These are phyloP conservation scores for Colletotrichum liaoningense DNA, from an alignment of 2,329 filamentous ascomycete species.

Conservation along the genomic window DNA sequence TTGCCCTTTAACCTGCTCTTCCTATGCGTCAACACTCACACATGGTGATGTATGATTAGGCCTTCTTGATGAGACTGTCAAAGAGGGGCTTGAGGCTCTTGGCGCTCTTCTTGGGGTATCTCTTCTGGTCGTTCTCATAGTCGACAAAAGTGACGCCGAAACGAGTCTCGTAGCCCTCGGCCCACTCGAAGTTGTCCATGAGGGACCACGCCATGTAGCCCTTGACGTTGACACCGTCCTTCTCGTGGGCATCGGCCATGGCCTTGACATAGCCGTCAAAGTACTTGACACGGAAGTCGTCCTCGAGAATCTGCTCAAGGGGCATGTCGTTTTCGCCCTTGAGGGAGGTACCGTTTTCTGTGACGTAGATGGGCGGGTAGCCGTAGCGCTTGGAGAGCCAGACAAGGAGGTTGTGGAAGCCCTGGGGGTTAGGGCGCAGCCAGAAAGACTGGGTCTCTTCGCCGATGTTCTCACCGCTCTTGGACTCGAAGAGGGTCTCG, in stretches of 20 bases:
- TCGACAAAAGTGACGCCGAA: conserved; percentile 89
- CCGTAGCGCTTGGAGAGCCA: conserved; percentile 84
- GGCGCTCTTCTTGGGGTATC: conserved; percentile 87
- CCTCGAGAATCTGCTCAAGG: conserved; percentile 77
- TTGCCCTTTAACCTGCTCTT: not conserved
- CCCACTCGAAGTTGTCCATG: conserved; percentile 93
- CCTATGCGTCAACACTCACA: not conserved
- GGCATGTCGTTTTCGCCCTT: conserved; percentile 85
- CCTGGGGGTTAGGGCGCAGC: conserved; percentile 80
- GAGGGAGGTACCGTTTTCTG: conserved; percentile 88
- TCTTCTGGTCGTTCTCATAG: conserved; percentile 82
- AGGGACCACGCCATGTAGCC: conserved; percentile 90
- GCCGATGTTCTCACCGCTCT: conserved; percentile 79
- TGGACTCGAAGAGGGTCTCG: conserved; percentile 77
- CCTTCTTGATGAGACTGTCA: conserved; percentile 75
- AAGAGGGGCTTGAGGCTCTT: conserved; percentile 78
- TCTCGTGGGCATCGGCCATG: conserved; percentile 76
- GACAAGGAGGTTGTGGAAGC: conserved; percentile 81
- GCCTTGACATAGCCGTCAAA: conserved; percentile 82
- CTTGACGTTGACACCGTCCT: conserved; percentile 82
- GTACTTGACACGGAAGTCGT: conserved; percentile 85
- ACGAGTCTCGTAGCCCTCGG: conserved; percentile 88
- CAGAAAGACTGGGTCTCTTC: conserved; percentile 85
- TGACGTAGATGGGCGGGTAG: conserved; percentile 84
- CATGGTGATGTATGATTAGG: conserved; percentile 43